A percentile compares a stretch with the other conserved stretches of the same genome.
Conservation (phyloP, 768 basidiomycete genomes). For the Termitomyces sp. region DNA sequence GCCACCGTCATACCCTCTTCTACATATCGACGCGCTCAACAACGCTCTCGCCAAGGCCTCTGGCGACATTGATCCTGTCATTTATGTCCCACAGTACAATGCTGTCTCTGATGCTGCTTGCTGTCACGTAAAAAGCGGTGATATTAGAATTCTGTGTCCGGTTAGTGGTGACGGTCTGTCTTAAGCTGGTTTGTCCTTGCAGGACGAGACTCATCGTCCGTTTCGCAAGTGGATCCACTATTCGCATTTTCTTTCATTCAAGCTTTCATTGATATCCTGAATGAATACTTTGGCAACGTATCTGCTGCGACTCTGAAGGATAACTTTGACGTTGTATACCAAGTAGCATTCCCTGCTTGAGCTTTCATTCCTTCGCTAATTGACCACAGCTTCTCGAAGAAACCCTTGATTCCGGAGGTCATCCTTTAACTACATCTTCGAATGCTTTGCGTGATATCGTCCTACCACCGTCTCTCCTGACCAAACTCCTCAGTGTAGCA, state of each 20-base stretch:
- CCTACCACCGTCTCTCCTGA: conserved; percentile 81
- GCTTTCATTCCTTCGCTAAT: conserved; percentile 7
- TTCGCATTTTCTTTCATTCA: conserved; percentile 87
- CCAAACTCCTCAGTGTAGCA: conserved; percentile 56
- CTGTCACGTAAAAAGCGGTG: conserved; percentile 76
- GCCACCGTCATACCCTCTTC: conserved; percentile 69
- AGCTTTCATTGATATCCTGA: conserved; percentile 76
- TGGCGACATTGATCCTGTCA: conserved; percentile 63
- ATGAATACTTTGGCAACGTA: conserved; percentile 85
- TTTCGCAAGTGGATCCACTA: conserved; percentile 70
- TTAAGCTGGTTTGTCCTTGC: conserved; percentile 1
- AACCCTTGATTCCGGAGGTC: conserved; percentile 89
- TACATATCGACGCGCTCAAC: conserved; percentile 85
- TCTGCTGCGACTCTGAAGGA: conserved; percentile 78
- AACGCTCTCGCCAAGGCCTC: conserved; percentile 57
- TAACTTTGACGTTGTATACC: conserved; percentile 94
- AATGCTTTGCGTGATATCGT: conserved; percentile 93
- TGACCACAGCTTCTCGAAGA: conserved; percentile 77
- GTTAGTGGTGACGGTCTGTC: conserved; percentile 78
- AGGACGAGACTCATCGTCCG: conserved; percentile 1
- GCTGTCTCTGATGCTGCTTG: conserved; percentile 60
- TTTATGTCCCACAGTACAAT: conserved; percentile 54
- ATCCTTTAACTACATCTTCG: conserved; percentile 86
- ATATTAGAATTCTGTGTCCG: conserved; percentile 73
- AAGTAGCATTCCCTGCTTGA: conserved; percentile 38